Base-by-base conservation (phyloP, 139 green algal genomes). In the Coelastrella sp. region DNA sequence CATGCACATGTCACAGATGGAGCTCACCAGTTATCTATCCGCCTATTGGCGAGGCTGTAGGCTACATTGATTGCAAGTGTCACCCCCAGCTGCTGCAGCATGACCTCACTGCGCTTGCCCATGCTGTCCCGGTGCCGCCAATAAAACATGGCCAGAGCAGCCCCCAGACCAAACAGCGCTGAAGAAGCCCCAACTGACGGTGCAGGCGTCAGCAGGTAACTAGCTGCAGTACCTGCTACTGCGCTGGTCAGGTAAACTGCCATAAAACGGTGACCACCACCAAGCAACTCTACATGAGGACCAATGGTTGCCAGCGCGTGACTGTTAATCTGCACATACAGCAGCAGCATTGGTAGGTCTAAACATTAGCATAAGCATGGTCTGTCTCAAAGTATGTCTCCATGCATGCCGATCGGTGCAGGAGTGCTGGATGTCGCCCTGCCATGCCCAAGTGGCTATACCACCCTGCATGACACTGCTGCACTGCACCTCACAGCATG, bases 111-210 rank as follows among this genome's bases (percentile, higher is more conserved):
- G 68, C 87, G 85, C 8, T 60, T 86, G 27, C 93, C 87, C 63
- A 96, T 81, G 20, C 89, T 58, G 19, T 91, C 85, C 8, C 75
- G 58, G 92, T 93, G 92, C 6, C 91, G 90, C 90, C 70, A 93
- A 85, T 94, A 95, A 81, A 95, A 96, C 63, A 95, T 15, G 4
- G 49, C 94, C 70, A 96, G 90, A 1, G 93, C 93, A 8, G 94
- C 95, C 5, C 90, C 93, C 20, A 96, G 72, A 7, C 95, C 95
- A 90, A 96, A 97, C 14, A 96, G 91, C 57, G 84, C 95, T 82
- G 90, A 90, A 22, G 90, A 93, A 0, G 94, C 91, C 15, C 92
- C 92, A 22, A 95, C 68, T 7, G 91, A 94, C 49, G 94, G 92
- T 7, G 74, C 25, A 7, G 93, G 85, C 27, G 87, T 93, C n/a